phyloP scores from a whole-genome alignment of 176 grass and related monocot species.

The Eragrostis curvula region DNA sequence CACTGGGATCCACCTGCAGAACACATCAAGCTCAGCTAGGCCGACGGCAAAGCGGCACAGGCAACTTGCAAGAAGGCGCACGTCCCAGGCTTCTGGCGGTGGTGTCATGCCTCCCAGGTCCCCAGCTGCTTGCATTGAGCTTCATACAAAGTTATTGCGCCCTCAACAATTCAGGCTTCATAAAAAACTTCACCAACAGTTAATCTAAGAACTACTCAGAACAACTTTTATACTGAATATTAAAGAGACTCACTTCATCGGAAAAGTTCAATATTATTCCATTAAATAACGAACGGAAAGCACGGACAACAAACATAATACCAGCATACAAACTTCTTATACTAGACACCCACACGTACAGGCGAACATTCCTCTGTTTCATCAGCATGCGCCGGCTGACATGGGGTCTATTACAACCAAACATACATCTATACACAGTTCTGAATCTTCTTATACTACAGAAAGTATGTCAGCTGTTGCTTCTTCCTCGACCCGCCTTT shows the following conservation, averaged over 20 bases:
- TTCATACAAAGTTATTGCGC: too few species aligned
- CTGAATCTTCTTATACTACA: constrained; percentile 52
- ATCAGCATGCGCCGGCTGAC: not conserved
- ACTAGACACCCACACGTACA: not conserved
- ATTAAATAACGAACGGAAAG: not conserved
- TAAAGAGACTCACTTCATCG: not conserved
- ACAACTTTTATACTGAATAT: not conserved
- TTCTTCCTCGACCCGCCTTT: constrained; percentile 85
- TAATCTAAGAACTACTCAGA: too few species aligned
- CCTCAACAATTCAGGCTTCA: too few species aligned
- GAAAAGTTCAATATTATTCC: not conserved
- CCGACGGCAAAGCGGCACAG: too few species aligned
- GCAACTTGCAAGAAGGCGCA: too few species aligned
- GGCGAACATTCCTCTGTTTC: not conserved
- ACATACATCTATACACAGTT: constrained; percentile 8
- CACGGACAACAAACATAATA: not conserved
- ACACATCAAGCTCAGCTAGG: too few species aligned
- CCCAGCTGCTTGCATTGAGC: too few species aligned
- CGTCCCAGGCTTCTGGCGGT: too few species aligned
- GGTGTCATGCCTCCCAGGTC: too few species aligned
- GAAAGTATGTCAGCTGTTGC: constrained; percentile 74
- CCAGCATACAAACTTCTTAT: not conserved
- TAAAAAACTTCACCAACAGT: too few species aligned
- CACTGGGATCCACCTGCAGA: too few species aligned
- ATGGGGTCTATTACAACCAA: constrained; percentile 1